Evolutionary conservation across 352 stramenopile genomes (phyloP), one percentile per base, ranked within the genome.

Genomic region (Aphanomyces cochlioides): DNA sequence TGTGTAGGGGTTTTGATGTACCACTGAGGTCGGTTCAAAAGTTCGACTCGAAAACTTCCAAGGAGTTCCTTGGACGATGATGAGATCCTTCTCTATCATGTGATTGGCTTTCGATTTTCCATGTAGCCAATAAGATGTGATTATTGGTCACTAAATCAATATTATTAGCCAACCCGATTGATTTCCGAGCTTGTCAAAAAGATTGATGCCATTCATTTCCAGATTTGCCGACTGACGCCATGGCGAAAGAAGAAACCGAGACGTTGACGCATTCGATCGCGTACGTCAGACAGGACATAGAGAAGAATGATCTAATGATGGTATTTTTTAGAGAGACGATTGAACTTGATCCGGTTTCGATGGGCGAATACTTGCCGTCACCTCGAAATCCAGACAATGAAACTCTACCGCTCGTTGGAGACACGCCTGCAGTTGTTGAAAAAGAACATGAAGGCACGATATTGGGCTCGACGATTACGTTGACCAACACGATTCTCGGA

Each of bases 281-380:
- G 28, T 28, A 28, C 28, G 28, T 28, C 28, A 28, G 28, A 28
- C 28, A 2, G 28, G 28, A 28, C 28, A 28, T 28, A 28, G 28
- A 28, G 28, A 28, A 28, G 28, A 28, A 28, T 2, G 28, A 28
- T 28, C 28, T 28, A 28, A 28, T 28, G 28, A 2, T 2, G 7
- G 15, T 28, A 19, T 28, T 37, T 57, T 36, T 5, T 47, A 70
- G 64, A 7, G 39, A 56, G 37, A 56, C 59, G n/a, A 7, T 50
- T n/a, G 41, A 53, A 28, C 47, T 61, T 13, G 77, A 76, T 38
- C 82, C 84, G 10, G 76, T 92, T 59, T 92, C 84, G 58, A 92
- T 92, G 84, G 84, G 84, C 57, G 84, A 92, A 76, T 92, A 92
- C 76, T 74, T 92, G n/a, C 74, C 71, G 41, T 88, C 79, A 39